phyloP scores from a whole-genome alignment of 768 basidiomycete species.

The Collybiopsis luxurians region DNA sequence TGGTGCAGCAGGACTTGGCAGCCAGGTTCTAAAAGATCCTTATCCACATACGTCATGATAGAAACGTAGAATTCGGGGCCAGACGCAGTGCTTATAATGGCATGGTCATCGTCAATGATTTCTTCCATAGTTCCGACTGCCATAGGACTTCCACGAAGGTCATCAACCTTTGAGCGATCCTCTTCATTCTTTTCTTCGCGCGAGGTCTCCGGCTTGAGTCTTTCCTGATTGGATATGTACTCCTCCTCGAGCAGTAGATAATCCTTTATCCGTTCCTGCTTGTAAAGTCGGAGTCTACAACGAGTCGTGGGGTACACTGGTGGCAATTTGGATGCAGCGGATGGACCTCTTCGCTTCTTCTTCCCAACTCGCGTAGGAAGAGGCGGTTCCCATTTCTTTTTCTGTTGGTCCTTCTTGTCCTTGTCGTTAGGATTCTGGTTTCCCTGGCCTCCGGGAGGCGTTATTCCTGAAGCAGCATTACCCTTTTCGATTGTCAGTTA shows the following conservation, averaged over 20 bases:
- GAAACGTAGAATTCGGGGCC: conserved; percentile 92
- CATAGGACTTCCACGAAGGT: conserved; percentile 94
- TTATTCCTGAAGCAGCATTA: conserved; percentile 67
- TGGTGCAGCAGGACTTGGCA: conserved; percentile 95
- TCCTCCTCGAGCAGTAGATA: conserved; percentile 95
- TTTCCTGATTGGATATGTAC: conserved; percentile 90
- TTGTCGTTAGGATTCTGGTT: conserved; percentile 27
- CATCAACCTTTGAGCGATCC: conserved; percentile 90
- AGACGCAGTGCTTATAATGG: conserved; percentile 93
- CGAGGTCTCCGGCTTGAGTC: conserved; percentile 81
- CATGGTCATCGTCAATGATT: conserved; percentile 97
- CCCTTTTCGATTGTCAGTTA: conserved; percentile 43
- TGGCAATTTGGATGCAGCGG: conserved; percentile 87
- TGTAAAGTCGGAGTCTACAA: conserved; percentile 91
- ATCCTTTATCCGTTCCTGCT: conserved; percentile 98
- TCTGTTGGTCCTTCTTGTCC: conserved; percentile 49
- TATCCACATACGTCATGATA: conserved; percentile 82
- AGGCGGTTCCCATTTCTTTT: conserved; percentile 99
- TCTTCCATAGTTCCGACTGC: conserved; percentile 98
- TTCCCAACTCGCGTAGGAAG: conserved; percentile 95
- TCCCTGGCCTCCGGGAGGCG: conserved; percentile 32
- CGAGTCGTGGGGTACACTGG: conserved; percentile 92
- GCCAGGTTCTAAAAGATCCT: conserved; percentile 89
- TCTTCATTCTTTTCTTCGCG: conserved; percentile 96
- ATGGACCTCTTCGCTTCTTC: conserved; percentile 95